phyloP scores from a whole-genome alignment of 176 grass and related monocot genomes.

The sorghum (Sorghum bicolor) region Sorghum_bicolor_NCBIv3 NC_012875.2:58727001-58727500 shows the following conservation, averaged over 20 bases:
- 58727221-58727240: not conserved
- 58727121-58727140: not conserved
- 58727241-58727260: not conserved
- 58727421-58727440: not conserved
- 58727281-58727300: not conserved
- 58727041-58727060: no score
- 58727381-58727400: not conserved
- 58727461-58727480: not conserved
- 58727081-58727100: not conserved
- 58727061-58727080: no score
- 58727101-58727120: not conserved
- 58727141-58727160: not conserved
- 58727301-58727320: not conserved
- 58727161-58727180: not conserved
- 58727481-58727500: not conserved
- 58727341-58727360: not conserved
- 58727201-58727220: constrained; percentile 1
- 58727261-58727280: not conserved
- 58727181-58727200: constrained; percentile 3
- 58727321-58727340: not conserved
- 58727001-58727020: no score
- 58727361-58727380: not conserved
- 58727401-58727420: not conserved
- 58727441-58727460: not conserved
- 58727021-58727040: no score